Conservation (phyloP, 2,329 filamentous ascomycete genomes). For the Neodidymelliopsis sp. region DNA sequence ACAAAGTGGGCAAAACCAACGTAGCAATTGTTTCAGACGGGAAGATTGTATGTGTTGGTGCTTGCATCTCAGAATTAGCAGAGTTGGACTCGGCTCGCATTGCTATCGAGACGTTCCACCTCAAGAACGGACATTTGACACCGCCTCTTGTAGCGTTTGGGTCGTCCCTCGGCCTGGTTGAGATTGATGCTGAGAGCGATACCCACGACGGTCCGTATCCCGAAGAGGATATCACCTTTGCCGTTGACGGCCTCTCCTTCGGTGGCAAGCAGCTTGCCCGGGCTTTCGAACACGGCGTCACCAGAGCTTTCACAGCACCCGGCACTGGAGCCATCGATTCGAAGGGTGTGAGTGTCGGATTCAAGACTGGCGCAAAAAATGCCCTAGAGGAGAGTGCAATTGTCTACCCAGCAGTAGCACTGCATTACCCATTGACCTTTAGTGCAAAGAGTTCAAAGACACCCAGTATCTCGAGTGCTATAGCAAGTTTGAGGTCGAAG, state of each 20-base stretch:
- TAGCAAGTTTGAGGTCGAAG: constrained; percentile 62
- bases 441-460: constrained; percentile 55
- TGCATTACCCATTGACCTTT: constrained; percentile 61
- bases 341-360: constrained; percentile 48
- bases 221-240: constrained; percentile 64
- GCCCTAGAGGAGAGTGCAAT: constrained; percentile 43
- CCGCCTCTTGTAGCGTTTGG: constrained; percentile 68
- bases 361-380: constrained; percentile 44
- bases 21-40: constrained; percentile 6
- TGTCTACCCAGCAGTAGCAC: constrained; percentile 49
- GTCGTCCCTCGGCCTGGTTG: constrained; percentile 67
- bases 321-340: constrained; percentile 36
- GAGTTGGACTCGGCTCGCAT: neutral
- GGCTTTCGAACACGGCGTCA: constrained; percentile 50
- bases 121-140: constrained; percentile 66
- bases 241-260: constrained; percentile 55
- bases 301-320: constrained; percentile 50
- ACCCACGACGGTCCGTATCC: constrained; percentile 58
- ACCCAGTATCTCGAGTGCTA: constrained; percentile 55
- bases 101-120: neutral
- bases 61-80: constrained; percentile 3
- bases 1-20: neutral
- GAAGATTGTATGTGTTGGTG: constrained; percentile 2
- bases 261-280: constrained; percentile 50
- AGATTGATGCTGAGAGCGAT: constrained; percentile 64